A percentile compares a stretch with the other conserved stretches of the same genome.
phyloP scores from a whole-genome alignment of 352 stramenopile genomes.

The Phytopythium oedochilum region DNA sequence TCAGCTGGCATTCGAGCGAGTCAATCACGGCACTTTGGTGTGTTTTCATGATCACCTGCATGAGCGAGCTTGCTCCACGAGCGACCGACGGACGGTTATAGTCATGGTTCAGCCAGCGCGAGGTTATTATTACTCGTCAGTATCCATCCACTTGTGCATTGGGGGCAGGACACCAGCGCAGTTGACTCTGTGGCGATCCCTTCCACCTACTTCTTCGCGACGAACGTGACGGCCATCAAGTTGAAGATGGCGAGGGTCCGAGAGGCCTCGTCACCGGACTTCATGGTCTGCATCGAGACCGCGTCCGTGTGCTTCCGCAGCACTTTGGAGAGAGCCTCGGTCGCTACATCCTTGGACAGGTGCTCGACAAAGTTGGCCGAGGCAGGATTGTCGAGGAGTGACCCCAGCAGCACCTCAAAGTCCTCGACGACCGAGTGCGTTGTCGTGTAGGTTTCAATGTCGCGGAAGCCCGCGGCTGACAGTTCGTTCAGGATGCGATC shows the following conservation, averaged over 20 bases:
- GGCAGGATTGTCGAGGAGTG: not conserved
- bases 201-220: not conserved
- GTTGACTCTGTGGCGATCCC: too few relatives aligned
- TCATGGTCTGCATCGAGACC: not conserved
- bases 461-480: not conserved
- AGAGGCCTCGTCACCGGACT: not conserved
- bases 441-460: not conserved
- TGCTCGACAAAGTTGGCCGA: constrained; percentile 5
- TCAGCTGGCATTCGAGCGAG: not conserved
- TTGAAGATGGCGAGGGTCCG: not conserved
- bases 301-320: not conserved
- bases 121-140: too few relatives aligned
- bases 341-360: constrained; percentile 1
- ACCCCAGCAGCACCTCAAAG: not conserved
- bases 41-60: not conserved
- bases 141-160: too few relatives aligned
- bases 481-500: constrained; percentile 2
- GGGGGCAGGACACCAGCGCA: too few relatives aligned
- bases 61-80: too few relatives aligned
- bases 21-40: not conserved
- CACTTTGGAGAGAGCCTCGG: not conserved
- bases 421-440: constrained; percentile 1
- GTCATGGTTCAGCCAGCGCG: too few relatives aligned
- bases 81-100: too few relatives aligned
- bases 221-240: constrained; percentile 1